A percentile compares a stretch with the other conserved stretches of the same genome.
phyloP scores from a whole-genome alignment of 352 stramenopile genomes.

The Peronospora farinosa region DNA sequence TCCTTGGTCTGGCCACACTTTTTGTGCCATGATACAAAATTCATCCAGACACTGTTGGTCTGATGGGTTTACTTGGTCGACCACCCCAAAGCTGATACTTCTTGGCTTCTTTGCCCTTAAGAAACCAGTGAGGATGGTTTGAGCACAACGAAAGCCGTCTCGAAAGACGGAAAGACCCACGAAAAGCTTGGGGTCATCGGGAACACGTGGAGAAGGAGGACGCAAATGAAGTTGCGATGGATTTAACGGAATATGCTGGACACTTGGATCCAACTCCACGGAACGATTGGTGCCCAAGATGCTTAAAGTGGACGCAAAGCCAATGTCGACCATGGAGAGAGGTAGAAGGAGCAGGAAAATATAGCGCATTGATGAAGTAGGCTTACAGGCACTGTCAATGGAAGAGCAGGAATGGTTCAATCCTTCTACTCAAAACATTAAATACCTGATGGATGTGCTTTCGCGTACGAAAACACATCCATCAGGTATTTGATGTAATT shows the following conservation, averaged over 20 bases:
- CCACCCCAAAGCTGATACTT: conserved; percentile 70
- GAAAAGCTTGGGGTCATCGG: conserved; percentile 54
- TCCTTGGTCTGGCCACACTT: conserved; percentile 55
- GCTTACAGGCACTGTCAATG: too few species aligned
- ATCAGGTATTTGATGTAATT: too few species aligned
- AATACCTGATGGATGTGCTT: too few species aligned
- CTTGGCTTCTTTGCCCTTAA: conserved; percentile 65
- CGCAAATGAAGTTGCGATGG: conserved; percentile 32
- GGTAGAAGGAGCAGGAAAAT: too few species aligned
- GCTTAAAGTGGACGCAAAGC: too few species aligned
- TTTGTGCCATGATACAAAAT: conserved; percentile 70
- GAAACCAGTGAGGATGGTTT: conserved; percentile 75
- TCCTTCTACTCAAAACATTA: too few species aligned
- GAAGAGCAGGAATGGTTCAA: too few species aligned
- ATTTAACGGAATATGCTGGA: conserved; percentile 67
- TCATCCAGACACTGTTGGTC: conserved; percentile 68
- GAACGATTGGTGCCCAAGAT: conserved; percentile 29
- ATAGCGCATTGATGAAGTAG: too few species aligned
- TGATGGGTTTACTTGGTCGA: conserved; percentile 73
- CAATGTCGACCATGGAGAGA: too few species aligned
- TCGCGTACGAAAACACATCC: too few species aligned
- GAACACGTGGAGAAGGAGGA: conserved; percentile 50
- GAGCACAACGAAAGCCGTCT: conserved; percentile 71
- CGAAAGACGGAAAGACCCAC: conserved; percentile 78
- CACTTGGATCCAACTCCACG: conserved; percentile 56